Base-by-base conservation (phyloP, 2,329 filamentous ascomycete genomes). In the Xylaria sp. region DNA sequence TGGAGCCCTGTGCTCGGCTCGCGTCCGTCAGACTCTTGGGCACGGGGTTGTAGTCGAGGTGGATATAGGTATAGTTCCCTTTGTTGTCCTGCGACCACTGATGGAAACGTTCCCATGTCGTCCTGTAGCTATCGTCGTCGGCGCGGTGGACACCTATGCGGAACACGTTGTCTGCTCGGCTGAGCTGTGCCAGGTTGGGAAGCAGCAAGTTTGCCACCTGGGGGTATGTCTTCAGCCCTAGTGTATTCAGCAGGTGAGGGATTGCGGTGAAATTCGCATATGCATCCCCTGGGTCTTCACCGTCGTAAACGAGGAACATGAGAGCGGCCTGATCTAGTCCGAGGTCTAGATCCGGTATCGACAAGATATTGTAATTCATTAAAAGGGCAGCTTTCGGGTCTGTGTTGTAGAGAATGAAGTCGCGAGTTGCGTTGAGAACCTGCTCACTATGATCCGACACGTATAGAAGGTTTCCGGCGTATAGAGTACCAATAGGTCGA, bases 391-490 rank as follows among this genome's bases (percentile, higher is more conserved):
- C 62, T 25, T 68, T 65, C n/a, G 57, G 53, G 39, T 68, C 66
- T 1, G 57, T 54, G 53, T 68, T 62, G 45, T 68, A 65, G n/a
- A 65, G 61, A n/a, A 68, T 68, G 47, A 65, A 68, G 27, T 65
- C 65, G n/a, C 57, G 50, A 10, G 61, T 68, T 3, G 65, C 53
- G 10, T 68, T 68, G 20, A 68, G 61, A 20, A 65, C 56, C 1
- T 10, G 2, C 31, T 65, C 65, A 13, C 42, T 49, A 6, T 68
- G 56, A 20, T 68, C 61, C 2, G 45, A 1, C 22, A 65, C 20
- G 39, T 65, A 65, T n/a, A 62, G 11, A 22, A 68, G 7, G n/a
- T 68, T 65, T 9, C 65, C 61, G 9, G 66, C 62, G 53, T 62
- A 65, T 39, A 68, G 38, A 7, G 53, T 65, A 5, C 61, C 45